A percentile compares a stretch with the other conserved stretches of the same genome.
Conservation (phyloP, 371 early-diverging fungal species). For the Rhizopus arrhizus region DNA sequence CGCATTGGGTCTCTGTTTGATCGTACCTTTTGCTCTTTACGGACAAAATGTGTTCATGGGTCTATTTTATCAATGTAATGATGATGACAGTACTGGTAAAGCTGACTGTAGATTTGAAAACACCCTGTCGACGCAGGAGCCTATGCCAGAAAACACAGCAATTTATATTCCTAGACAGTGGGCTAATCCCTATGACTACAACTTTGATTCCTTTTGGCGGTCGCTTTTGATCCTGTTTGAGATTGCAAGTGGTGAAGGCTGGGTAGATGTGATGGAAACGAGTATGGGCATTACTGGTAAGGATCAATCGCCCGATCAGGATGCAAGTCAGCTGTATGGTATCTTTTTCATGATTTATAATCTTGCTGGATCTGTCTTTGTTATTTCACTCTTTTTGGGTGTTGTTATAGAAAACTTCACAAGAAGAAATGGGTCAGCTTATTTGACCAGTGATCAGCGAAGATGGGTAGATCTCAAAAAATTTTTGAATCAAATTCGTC, state of each 20-base stretch:
- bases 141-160: conserved; percentile 35
- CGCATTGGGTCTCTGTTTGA: conserved; percentile 54
- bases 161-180: conserved; percentile 64
- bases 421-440: conserved; percentile 64
- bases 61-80: conserved; percentile 62
- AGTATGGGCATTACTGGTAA: conserved; percentile 60
- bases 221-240: conserved; percentile 66
- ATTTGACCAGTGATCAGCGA: conserved; percentile 68
- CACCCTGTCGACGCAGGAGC: conserved; percentile 33
- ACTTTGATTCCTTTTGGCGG: conserved; percentile 67
- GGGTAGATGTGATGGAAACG: conserved; percentile 65
- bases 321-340: conserved; percentile 58
- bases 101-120: conserved; percentile 50
- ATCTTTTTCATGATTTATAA: conserved; percentile 71
- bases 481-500: conserved; percentile 60
- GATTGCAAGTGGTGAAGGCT: conserved; percentile 73
- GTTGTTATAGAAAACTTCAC: conserved; percentile 72
- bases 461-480: conserved; percentile 74
- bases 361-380: conserved; percentile 65
- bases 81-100: conserved; percentile 32
- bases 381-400: conserved; percentile 69
- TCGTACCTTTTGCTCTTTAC: conserved; percentile 72
- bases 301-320: conserved; percentile 48
- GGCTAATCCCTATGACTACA: conserved; percentile 67
- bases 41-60: conserved; percentile 68